A percentile compares a stretch with the other conserved stretches of the same genome.
Conservation (phyloP, 1,139 yeast species). For the Debaryomyces sp. region DNA sequence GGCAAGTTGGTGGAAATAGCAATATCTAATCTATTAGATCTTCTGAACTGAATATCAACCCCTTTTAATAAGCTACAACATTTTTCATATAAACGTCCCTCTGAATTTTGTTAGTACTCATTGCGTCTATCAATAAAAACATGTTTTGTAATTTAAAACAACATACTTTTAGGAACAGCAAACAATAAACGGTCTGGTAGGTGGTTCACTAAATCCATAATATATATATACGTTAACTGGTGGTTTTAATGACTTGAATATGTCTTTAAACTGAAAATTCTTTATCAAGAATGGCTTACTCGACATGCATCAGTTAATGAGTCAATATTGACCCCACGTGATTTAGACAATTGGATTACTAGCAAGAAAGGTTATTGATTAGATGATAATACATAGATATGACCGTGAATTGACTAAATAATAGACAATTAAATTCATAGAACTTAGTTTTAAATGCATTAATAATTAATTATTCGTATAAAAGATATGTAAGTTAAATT, state of each 20-base stretch:
- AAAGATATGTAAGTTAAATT: not conserved
- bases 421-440: not conserved
- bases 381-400: not conserved
- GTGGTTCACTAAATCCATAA: conserved; percentile 95
- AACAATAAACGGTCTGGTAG: conserved; percentile 87
- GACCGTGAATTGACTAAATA: not conserved
- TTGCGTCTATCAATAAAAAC: not conserved
- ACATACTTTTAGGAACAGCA: conserved; percentile 93
- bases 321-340: conserved; percentile 8
- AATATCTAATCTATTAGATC: conserved; percentile 89
- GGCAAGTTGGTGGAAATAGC: conserved; percentile 93
- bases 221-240: not conserved
- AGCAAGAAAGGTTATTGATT: not conserved
- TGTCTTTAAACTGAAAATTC: not conserved
- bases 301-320: conserved; percentile 11
- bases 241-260: not conserved
- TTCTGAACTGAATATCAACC: conserved; percentile 88
- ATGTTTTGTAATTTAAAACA: not conserved
- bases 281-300: not conserved
- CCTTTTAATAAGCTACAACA: conserved; percentile 81
- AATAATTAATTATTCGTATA: not conserved
- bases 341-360: too few species aligned
- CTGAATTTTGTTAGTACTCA: conserved; percentile 31
- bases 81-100: conserved; percentile 93
- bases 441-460: conserved; percentile 10